Base-by-base conservation (phyloP, 257 asterid genomes). In the Anisodus acutangulus region DNA sequence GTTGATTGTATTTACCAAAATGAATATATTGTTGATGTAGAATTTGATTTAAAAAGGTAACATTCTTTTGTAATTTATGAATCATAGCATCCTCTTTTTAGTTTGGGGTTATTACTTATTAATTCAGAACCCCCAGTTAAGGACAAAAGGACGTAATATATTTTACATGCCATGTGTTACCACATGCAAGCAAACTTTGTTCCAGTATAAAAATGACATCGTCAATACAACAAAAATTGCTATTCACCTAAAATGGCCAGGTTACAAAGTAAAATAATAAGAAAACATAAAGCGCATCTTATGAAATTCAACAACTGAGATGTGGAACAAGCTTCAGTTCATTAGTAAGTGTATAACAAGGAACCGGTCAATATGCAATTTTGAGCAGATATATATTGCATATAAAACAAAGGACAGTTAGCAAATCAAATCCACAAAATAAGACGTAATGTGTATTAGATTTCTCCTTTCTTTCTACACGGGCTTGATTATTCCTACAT, bases 291-390 rank as follows among this genome's bases (percentile, higher is more conserved):
- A n/a, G n/a, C 15, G 19, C 39, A 43, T 68, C 45, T 45, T 45
- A 43, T 19, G 39, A 71, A 17, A 71, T 71, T n/a, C 17, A n/a
- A 31, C 45, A 71, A 45, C 5, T 45, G 79, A 45, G 35, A 58
- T 71, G 58, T 71, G 79, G 45, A 58, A 71, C 39, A 71, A 71
- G 58, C 58, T 71, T 45, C 58, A 71, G 79, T n/a, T 53, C 45
- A 45, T 71, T 9, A 57, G 16, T n/a, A 45, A 17, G 37, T 43
- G n/a, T 71, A 43, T n/a, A 22, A 31, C 5, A 17, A 71, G 9
- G 53, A 69, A 71, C 79, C n/a, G 58, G 35, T 71, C 58, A 71
- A 71, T 71, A 45, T 71, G 79, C 58, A 71, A 71, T 43, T 71
- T 71, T 17, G 78, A 69, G 78, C 31, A 45, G 58, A 9, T 43